Evolutionary conservation across 345 rosid genomes (phyloP).

Genomic region (Lepidium sativum): DNA sequence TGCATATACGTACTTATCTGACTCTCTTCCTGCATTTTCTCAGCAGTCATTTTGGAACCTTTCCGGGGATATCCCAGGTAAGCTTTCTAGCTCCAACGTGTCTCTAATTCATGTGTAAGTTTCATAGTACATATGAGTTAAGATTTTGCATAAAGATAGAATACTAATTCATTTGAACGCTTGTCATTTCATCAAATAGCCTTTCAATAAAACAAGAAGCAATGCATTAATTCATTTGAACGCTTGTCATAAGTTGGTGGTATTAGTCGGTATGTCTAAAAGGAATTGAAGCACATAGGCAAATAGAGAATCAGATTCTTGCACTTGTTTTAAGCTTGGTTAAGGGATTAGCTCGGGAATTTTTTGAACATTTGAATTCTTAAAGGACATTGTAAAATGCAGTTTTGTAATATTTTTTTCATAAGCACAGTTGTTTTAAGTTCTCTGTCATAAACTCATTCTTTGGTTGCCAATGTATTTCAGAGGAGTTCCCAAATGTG

Average conservation of each 20-base stretch:
- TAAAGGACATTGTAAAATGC: background rate
- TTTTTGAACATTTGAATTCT: background rate
- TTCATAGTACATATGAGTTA: no score
- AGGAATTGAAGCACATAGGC: background rate
- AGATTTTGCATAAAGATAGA: no score
- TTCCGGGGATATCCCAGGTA: no score
- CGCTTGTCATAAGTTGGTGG: background rate
- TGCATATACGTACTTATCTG: no score
- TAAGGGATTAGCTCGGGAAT: background rate
- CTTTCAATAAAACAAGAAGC: no score
- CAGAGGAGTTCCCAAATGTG: slow-evolving; percentile 64
- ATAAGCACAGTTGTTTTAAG: background rate
- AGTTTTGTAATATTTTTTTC: background rate
- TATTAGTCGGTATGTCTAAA: background rate
- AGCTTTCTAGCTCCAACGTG: no score
- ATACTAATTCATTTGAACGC: no score
- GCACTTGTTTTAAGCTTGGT: background rate
- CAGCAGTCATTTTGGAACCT: no score
- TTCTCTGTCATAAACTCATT: slow-evolving; percentile 8
- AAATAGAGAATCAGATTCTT: background rate
- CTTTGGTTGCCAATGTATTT: slow-evolving; percentile 44
- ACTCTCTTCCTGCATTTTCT: no score
- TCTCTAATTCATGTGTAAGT: no score
- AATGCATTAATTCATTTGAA: no score
- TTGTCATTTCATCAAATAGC: no score